Conservation (phyloP, 495 filamentous ascomycete genomes). For the Penicillium ucsense region DNA sequence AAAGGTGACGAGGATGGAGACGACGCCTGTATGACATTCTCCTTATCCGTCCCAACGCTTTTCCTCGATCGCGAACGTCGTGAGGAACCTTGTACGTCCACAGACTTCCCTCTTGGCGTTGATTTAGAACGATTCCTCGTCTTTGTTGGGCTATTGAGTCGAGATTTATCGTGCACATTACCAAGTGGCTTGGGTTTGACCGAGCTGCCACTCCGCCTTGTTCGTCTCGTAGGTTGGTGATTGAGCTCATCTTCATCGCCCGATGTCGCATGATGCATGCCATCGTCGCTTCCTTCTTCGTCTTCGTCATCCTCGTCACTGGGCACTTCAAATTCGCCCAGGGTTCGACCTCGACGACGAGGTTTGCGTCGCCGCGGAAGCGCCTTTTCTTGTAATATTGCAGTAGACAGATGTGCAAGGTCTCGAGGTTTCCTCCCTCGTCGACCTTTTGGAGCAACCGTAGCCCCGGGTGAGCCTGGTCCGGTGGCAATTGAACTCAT, state of each 20-base stretch:
- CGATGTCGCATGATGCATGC: slow-evolving; percentile 16
- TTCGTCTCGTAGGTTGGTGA: slow-evolving; percentile 19
- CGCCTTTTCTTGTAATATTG: slow-evolving; percentile 36
- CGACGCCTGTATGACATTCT: slow-evolving; percentile 21
- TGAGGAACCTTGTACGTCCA: neutral
- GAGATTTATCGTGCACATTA: slow-evolving; percentile 6
- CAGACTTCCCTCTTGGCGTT: neutral
- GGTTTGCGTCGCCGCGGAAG: slow-evolving; percentile 35
- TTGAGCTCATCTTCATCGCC: slow-evolving; percentile 34
- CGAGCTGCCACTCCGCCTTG: slow-evolving; percentile 5
- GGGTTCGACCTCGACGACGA: slow-evolving; percentile 13
- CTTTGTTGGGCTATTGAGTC: slow-evolving; percentile 9
- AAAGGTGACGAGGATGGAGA: slow-evolving; percentile 31
- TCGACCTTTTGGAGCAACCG: slow-evolving; percentile 1
- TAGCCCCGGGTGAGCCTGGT: slow-evolving; percentile 6
- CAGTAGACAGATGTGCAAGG: slow-evolving; percentile 33
- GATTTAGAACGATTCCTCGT: slow-evolving; percentile 5
- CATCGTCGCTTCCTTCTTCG: slow-evolving; percentile 21
- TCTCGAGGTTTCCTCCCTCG: slow-evolving; percentile 24
- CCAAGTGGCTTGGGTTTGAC: slow-evolving; percentile 11
- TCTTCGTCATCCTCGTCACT: slow-evolving; percentile 9
- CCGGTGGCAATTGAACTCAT: slow-evolving; percentile 8
- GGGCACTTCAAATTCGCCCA: slow-evolving; percentile 11
- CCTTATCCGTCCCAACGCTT: slow-evolving; percentile 16
- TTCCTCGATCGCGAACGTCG: slow-evolving; percentile 7